Conservation (phyloP, 805 yeast genomes). For the Schwanniomyces polymorphus region DNA sequence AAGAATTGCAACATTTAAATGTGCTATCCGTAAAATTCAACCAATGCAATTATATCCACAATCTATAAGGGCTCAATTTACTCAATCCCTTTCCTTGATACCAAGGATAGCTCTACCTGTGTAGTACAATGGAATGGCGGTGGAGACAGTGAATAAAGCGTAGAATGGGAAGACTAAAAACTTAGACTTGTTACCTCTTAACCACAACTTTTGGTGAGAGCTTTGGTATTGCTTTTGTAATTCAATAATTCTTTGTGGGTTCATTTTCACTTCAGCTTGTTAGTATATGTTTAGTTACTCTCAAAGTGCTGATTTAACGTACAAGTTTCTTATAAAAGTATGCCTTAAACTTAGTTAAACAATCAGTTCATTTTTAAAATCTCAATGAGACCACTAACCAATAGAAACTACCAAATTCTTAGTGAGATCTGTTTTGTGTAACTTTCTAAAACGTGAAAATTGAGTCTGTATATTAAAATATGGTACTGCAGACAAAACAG, state of each 20-base stretch:
- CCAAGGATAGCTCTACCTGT: constrained; percentile 71
- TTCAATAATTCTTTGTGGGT: constrained; percentile 48
- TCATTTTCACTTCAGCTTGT: constrained; percentile 20
- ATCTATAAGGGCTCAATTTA: neutral
- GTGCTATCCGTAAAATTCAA: neutral
- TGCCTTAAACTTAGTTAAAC: neutral
- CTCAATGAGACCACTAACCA: constrained; percentile 1
- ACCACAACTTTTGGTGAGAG: constrained; percentile 44
- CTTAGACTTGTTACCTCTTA: constrained; percentile 55
- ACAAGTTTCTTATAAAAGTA: neutral
- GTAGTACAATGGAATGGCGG: constrained; percentile 66
- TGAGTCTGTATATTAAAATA: neutral
- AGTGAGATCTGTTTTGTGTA: constrained; percentile 5
- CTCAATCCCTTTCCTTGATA: constrained; percentile 46
- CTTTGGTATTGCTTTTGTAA: constrained; percentile 46
- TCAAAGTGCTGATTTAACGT: neutral
- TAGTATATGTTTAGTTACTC: neutral
- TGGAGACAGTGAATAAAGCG: constrained; percentile 68
- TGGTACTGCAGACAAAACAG: neutral
- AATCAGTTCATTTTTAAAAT: constrained; percentile 16
- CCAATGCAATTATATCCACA: constrained; percentile 1
- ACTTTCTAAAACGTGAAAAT: neutral
- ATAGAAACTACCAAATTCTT: neutral
- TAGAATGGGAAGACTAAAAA: constrained; percentile 74
- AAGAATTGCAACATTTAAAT: neutral